phyloP scores from a whole-genome alignment of 441 rosid genomes.

The Gossypium gossypioides region DNA sequence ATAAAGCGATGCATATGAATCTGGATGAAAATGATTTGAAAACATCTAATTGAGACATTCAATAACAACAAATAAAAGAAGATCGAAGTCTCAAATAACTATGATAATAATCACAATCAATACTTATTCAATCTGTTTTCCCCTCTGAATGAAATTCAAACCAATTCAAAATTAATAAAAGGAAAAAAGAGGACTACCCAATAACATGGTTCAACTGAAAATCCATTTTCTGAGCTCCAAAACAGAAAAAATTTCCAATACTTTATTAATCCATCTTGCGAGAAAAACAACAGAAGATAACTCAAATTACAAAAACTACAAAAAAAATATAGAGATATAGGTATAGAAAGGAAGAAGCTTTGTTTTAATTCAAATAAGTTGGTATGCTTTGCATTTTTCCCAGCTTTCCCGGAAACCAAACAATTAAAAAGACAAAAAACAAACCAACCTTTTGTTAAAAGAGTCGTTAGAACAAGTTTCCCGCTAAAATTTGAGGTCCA shows the following conservation, averaged over 20 bases:
- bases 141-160: background rate
- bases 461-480: conserved; percentile 26
- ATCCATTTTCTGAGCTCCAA: background rate
- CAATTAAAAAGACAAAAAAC: conserved; percentile 5
- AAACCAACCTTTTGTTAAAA: conserved; percentile 33
- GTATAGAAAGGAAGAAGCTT: background rate
- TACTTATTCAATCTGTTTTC: background rate
- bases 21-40: too few relatives aligned
- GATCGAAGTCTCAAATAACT: background rate
- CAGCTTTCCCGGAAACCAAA: conserved; percentile 23
- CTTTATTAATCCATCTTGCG: background rate
- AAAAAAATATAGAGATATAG: background rate
- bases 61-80: background rate
- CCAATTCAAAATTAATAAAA: background rate
- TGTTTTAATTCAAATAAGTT: background rate
- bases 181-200: background rate
- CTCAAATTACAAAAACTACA: background rate
- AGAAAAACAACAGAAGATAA: background rate
- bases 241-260: background rate
- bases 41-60: background rate
- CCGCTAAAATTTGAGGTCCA: conserved; percentile 29
- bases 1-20: background rate
- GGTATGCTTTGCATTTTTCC: background rate
- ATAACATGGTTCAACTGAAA: background rate
- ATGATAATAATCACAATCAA: background rate